Evolutionary conservation across 352 stramenopile genomes (phyloP), one percentile per base, ranked within the genome.

Genomic region (Globisporangium abappressorium): DNA sequence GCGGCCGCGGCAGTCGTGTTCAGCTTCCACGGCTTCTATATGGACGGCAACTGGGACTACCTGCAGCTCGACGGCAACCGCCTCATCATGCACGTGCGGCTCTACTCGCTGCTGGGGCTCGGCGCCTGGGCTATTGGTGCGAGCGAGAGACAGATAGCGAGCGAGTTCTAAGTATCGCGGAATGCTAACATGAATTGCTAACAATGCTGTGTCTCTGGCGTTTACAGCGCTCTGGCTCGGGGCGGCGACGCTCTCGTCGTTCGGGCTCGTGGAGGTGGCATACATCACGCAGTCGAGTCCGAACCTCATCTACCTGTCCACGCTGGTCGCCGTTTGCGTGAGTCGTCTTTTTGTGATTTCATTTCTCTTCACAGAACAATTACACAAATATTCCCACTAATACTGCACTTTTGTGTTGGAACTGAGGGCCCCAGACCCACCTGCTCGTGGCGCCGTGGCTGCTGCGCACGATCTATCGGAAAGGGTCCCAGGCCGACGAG

Each of bases 301-400:
- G 51, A 89, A 90, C 69, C 69, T 86, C 26, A 91, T 91, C 60
- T 91, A 91, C 64, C 64, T 92, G 56, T 72, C 70, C 3, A 91
- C 84, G 30, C 73, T 92, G 43, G 59, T 84, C n/a, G 64, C 82
- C n/a, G 64, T 81, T 30, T 82, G 74, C 24, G 84, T 92, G 71
- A 53, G 84, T 78, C 18, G 1, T 33, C 5, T 56, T 51, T 51
- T 51, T 51, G 43, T 51, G 6, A 51, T 24, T 9, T 49, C 3
- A 1, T 20, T 22, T n/a, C 20, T 47, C 5, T 24, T 51, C 43
- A 51, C 43, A 22, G 20, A 24, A 51, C 22, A 0, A 51, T 51
- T 12, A 7, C 43, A 12, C 18, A 24, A 1, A 5, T 51, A 0
- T 2, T 22, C 11, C 0, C 43, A 51, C 43, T 51, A 51, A 51